Percentiles rank a stretch among this genome's conserved stretches.
Evolutionary conservation across 371 early-diverging fungal species (phyloP).

Genomic region (Mucor irregularis): DNA sequence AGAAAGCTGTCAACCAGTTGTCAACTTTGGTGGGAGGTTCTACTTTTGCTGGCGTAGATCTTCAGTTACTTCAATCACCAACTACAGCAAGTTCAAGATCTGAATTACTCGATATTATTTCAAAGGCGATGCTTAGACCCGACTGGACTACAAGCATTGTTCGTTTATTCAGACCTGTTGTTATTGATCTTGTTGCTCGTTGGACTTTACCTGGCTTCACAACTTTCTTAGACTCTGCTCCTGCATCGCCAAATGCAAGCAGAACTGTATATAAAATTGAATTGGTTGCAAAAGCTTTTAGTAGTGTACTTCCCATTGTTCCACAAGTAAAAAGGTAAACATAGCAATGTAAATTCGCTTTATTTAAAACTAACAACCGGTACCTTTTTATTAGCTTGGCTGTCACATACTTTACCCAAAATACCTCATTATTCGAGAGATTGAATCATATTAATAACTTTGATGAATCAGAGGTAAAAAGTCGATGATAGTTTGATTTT

Average conservation of each 20-base stretch:
- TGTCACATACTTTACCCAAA: constrained; percentile 58
- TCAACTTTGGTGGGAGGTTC: constrained; percentile 13
- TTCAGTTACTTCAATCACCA: constrained; percentile 9
- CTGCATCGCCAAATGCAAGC: constrained; percentile 21
- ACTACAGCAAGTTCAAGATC: constrained; percentile 7
- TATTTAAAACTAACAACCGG: not conserved
- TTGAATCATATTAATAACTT: constrained; percentile 31
- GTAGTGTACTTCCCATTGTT: constrained; percentile 64
- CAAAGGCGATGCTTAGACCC: constrained; percentile 38
- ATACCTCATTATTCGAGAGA: constrained; percentile 56
- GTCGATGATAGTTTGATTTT: not conserved
- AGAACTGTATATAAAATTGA: constrained; percentile 49
- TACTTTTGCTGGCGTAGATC: constrained; percentile 18
- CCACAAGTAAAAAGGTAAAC: constrained; percentile 75
- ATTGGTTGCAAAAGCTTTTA: constrained; percentile 63
- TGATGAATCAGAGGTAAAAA: constrained; percentile 1
- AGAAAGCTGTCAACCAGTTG: constrained; percentile 25
- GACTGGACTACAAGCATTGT: constrained; percentile 47
- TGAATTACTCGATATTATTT: constrained; percentile 34
- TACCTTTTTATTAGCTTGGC: constrained; percentile 47
- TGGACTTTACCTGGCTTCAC: constrained; percentile 63
- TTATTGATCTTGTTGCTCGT: constrained; percentile 81
- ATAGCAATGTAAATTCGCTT: not conserved
- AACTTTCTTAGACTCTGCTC: constrained; percentile 39
- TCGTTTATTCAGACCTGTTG: constrained; percentile 69